phyloP scores from a whole-genome alignment of 176 grass and related monocot species.

The Thinopyrum elongatum region DNA sequence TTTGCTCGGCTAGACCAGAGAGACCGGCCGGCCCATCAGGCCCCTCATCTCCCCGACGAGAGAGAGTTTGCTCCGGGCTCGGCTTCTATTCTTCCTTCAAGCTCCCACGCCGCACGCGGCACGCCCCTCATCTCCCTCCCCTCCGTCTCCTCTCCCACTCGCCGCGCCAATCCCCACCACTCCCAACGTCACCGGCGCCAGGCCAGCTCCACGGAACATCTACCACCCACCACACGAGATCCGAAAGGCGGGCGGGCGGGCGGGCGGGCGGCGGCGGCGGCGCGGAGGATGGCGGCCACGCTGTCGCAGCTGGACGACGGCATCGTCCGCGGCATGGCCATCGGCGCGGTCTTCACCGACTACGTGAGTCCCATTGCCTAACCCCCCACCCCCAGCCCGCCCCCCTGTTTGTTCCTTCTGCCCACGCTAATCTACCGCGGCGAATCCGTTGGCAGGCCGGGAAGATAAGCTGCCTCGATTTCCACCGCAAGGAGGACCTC shows the following conservation, averaged over 20 bases:
- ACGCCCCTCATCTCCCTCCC: neutral
- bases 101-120: neutral
- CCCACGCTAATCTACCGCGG: neutral
- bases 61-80: neutral
- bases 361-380: slow-evolving; percentile 44
- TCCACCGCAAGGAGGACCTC: slow-evolving; percentile 92
- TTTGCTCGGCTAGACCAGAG: too few species aligned
- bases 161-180: neutral
- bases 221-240: neutral
- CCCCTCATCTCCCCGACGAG: neutral
- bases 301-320: slow-evolving; percentile 59
- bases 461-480: slow-evolving; percentile 92
- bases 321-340: slow-evolving; percentile 73
- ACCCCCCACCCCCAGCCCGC: neutral
- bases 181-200: neutral
- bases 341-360: slow-evolving; percentile 79
- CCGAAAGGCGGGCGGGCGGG: neutral
- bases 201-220: neutral
- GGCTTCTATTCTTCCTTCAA: neutral
- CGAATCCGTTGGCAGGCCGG: slow-evolving; percentile 44
- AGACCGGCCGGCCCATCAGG: neutral
- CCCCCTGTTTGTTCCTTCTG: neutral
- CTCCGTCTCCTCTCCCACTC: neutral
- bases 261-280: slow-evolving; percentile 19
- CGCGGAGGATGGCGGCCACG: slow-evolving; percentile 25